Conservation (phyloP, 2,329 filamentous ascomycete genomes). For the Talaromyces amestolkiae region DNA sequence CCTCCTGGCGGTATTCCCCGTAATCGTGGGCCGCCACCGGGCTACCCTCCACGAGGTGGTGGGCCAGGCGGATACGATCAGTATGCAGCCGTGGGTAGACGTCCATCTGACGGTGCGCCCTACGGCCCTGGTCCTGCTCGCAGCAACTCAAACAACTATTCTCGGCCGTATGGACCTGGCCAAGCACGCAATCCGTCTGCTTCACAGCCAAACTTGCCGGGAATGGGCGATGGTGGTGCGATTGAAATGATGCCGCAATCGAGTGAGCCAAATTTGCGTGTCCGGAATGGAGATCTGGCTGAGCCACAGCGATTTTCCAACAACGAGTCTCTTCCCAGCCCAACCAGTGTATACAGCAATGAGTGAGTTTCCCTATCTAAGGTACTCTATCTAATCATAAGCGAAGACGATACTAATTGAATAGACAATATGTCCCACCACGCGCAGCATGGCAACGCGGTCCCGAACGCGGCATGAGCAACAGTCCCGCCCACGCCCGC, state of each 20-base stretch:
- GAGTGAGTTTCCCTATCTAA: slow-evolving; percentile 57
- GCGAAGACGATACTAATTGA: slow-evolving; percentile 21
- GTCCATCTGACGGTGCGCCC: slow-evolving; percentile 30
- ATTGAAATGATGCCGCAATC: slow-evolving; percentile 77
- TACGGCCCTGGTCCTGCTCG: slow-evolving; percentile 35
- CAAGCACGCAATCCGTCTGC: slow-evolving; percentile 32
- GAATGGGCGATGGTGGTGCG: slow-evolving; percentile 52
- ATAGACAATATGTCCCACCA: slow-evolving; percentile 45
- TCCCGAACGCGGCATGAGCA: slow-evolving; percentile 22
- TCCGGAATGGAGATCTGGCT: slow-evolving; percentile 6
- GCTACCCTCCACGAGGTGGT: slow-evolving; percentile 51
- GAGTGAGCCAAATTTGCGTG: slow-evolving; percentile 47
- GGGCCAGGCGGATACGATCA: slow-evolving; percentile 29
- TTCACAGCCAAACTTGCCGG: slow-evolving; percentile 25
- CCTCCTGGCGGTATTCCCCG: slow-evolving; percentile 44
- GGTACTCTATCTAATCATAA: neutral
- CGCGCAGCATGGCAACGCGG: slow-evolving; percentile 40
- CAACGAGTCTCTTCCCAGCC: slow-evolving; percentile 51
- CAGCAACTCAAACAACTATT: slow-evolving; percentile 29
- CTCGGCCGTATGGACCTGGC: slow-evolving; percentile 25
- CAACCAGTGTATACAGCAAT: slow-evolving; percentile 70
- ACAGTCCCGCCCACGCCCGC: slow-evolving; percentile 28
- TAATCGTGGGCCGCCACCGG: slow-evolving; percentile 48
- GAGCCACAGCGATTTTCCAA: slow-evolving; percentile 15
- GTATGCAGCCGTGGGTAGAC: slow-evolving; percentile 33